phyloP scores from a whole-genome alignment of 768 basidiomycete species.

The Lanmaoa rubissima region DNA sequence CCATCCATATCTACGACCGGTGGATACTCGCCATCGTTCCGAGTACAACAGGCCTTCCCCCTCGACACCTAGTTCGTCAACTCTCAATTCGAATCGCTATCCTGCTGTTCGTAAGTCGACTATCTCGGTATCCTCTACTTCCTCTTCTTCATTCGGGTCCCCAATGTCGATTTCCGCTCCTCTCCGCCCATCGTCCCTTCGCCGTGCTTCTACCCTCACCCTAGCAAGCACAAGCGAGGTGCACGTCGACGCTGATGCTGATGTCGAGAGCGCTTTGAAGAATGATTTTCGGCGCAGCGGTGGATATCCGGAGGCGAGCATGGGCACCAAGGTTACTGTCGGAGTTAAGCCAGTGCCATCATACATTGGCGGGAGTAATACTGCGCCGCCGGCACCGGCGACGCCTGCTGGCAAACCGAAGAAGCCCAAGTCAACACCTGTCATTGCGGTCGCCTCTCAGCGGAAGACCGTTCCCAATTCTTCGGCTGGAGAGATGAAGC shows the following conservation, averaged over 20 bases:
- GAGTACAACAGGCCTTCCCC: slow-evolving; percentile 31
- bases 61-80: slow-evolving; percentile 65
- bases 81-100: slow-evolving; percentile 48
- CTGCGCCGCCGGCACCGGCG: not conserved
- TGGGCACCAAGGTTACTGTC: slow-evolving; percentile 19
- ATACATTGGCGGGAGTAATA: slow-evolving; percentile 37
- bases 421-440: slow-evolving; percentile 11
- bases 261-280: slow-evolving; percentile 11
- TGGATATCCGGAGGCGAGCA: slow-evolving; percentile 16
- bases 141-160: slow-evolving; percentile 35
- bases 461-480: slow-evolving; percentile 4
- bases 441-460: not conserved
- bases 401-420: slow-evolving; percentile 17
- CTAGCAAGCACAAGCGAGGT: slow-evolving; percentile 22
- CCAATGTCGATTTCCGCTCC: slow-evolving; percentile 38
- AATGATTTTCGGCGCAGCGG: slow-evolving; percentile 13
- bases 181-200: slow-evolving; percentile 44
- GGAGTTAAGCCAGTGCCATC: slow-evolving; percentile 51
- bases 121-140: slow-evolving; percentile 27
- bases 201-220: slow-evolving; percentile 35
- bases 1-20: slow-evolving; percentile 54
- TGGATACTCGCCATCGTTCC: slow-evolving; percentile 27
- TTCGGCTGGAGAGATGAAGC: slow-evolving; percentile 4
- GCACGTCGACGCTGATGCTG: slow-evolving; percentile 6
- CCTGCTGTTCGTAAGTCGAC: slow-evolving; percentile 29